Evolutionary conservation across 2,329 filamentous ascomycete species (phyloP), one percentile per base, ranked within the genome.

Genomic region (Macrophomina phaseolina): DNA sequence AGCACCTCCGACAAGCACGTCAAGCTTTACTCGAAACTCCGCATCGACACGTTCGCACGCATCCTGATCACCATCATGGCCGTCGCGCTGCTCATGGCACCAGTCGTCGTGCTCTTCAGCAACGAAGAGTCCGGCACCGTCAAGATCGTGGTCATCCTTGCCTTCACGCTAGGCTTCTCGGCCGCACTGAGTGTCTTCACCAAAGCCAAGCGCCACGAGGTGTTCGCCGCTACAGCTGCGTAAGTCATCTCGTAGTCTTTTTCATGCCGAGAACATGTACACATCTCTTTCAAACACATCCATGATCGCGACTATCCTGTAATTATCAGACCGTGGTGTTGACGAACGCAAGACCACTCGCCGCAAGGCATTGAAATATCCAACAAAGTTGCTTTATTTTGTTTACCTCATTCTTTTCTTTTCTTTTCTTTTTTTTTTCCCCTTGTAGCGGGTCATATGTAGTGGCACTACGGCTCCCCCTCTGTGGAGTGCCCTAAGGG

Each of bases 181-280:
- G 53, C 67, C 7, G 69, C 69, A 4, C 48, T 74, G n/a, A 65
- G 68, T 11, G 32, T 72, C 6, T 67, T 69, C 4, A 72, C 71
- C 1, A 69, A 65, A 56, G 70, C 71, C 12, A 71, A 68, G 63
- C 67, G 68, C 11, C 67, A 68, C 7, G 72, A 73, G 48, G 67
- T 73, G 6, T 73, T 73, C 62, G 68, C 70, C 46, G 70, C 72
- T 18, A 73, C 70, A 48, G 72, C 72, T 64, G 69, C 72, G 72
- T 73, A 65, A 68, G 70, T 70, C 23, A 23, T 23, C 23, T 23
- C 23, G 23, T 23, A 23, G 23, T 23, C 23, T 23, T 23, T 1
- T 2, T 23, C 23, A 3, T 23, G 23, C 23, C 23, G 23, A 23
- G 23, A 23, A 23, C 23, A 23, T 23, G 23, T 23, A 23, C 23